These are phyloP conservation scores for Trichoderma semiorbis DNA, from an alignment of 2,329 filamentous ascomycete genomes.

Conservation along the genomic window DNA sequence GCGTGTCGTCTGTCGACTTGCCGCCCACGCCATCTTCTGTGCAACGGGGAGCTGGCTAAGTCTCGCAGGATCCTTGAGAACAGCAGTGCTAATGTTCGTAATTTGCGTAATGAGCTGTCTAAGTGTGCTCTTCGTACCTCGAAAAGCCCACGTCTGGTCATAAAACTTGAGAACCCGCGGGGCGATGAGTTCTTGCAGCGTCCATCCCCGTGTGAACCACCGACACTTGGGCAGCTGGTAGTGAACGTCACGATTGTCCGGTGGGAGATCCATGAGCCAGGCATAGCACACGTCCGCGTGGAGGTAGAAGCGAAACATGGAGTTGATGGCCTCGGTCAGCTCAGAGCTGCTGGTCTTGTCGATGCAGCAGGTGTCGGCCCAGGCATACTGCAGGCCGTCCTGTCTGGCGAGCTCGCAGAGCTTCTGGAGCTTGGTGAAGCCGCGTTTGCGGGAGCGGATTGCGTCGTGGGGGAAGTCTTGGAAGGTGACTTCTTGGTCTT, in stretches of 20 bases:
- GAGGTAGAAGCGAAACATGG: background rate
- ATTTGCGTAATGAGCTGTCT: background rate
- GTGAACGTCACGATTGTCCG: background rate
- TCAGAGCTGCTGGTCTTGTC: constrained; percentile 19
- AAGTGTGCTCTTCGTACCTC: background rate
- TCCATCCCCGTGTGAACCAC: constrained; percentile 19
- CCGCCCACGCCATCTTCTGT: background rate
- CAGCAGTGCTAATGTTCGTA: background rate
- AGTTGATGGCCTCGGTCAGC: background rate
- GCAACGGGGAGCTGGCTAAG: background rate
- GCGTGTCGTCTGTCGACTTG: background rate
- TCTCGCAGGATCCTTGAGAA: background rate
- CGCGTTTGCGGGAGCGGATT: background rate
- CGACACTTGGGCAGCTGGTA: background rate
- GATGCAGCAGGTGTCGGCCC: constrained; percentile 22
- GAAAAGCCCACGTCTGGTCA: background rate
- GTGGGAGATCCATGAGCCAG: background rate
- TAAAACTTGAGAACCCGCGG: constrained; percentile 28
- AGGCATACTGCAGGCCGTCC: constrained; percentile 9
- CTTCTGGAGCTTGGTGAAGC: background rate
- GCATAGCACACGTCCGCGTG: background rate
- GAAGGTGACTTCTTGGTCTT: constrained; percentile 14
- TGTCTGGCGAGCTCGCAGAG: background rate
- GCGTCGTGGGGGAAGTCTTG: constrained; percentile 3
- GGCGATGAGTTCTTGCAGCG: constrained; percentile 31